These are phyloP conservation scores for Pouteria campechiana DNA, from an alignment of 179 eudicot species.

Conservation along the genomic window DNA sequence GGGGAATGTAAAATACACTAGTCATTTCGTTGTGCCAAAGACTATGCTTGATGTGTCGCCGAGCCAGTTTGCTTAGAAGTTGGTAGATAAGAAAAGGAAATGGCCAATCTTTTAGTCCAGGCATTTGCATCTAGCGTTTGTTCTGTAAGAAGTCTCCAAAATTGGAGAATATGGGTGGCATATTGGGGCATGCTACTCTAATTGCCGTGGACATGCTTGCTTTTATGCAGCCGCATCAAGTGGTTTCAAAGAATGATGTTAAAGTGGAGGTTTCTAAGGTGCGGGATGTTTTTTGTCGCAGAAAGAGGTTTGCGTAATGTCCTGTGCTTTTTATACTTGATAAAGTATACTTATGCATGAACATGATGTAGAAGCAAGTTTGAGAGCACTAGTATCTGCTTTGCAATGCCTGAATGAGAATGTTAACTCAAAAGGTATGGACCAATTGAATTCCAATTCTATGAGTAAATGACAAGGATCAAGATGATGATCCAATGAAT, in stretches of 20 bases:
- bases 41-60: constrained; percentile 23
- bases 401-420: too few relatives aligned
- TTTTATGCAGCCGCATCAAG: constrained; percentile 58
- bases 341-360: too few relatives aligned
- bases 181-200: constrained; percentile 76
- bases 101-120: constrained; percentile 32
- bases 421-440: too few relatives aligned
- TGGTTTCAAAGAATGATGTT: constrained; percentile 26
- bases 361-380: too few relatives aligned
- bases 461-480: too few relatives aligned
- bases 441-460: too few relatives aligned
- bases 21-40: constrained; percentile 36
- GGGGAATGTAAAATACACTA: constrained; percentile 45
- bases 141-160: constrained; percentile 48
- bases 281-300: too few relatives aligned
- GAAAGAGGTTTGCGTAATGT: too few relatives aligned
- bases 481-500: too few relatives aligned
- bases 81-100: constrained; percentile 18
- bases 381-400: too few relatives aligned
- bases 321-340: too few relatives aligned
- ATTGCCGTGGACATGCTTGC: constrained; percentile 80
- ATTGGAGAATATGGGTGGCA: constrained; percentile 51
- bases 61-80: constrained; percentile 19
- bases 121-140: constrained; percentile 30
- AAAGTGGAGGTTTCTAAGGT: too few relatives aligned